Base-by-base conservation (phyloP, 495 filamentous ascomycete genomes). In the Aspergillus incahuasiensis region DNA sequence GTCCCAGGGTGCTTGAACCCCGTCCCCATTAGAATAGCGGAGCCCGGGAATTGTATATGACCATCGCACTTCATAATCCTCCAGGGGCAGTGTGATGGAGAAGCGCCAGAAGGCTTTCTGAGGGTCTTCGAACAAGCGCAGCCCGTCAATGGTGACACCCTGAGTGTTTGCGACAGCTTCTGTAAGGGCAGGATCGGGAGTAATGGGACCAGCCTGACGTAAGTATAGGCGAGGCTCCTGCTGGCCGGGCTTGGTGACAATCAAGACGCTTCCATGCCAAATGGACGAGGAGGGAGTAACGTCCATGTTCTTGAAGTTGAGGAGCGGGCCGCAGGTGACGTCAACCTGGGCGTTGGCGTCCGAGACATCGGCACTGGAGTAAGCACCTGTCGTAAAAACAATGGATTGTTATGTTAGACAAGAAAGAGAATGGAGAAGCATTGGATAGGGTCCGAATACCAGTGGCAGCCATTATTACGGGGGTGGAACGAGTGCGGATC, bases 281-380 rank as follows among this genome's bases (percentile, higher is more conserved):
- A 71, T 65, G 8, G 81, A 71, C 9, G 68, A 64, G 11, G 69
- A 59, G n/a, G 66, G 62, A 48, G 73, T 75, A 40, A 80, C 79
- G 69, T 86, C 85, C 88, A 91, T 94, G 64, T 86, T 84, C 58
- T 85, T 82, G 68, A 92, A 90, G 69, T 95, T 95, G 62, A 96
- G 70, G 53, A 95, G 69, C 8, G 91, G 91, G 13, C 91, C 91
- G 61, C 86, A 89, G 32, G 88, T 75, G 18, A 95, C 76, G 55
- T 91, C 80, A 50, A 83, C 69, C 46, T 71, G 76, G 48, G 79
- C 72, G 21, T 61, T 57, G 11, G 61, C 6, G 5, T 35, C 53
- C 12, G 54, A 30, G 21, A 50, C 2, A 34, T 52, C 48, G 42
- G 57, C 63, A 56, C 59, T 60, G 18, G 39, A 41, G 40, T 21